Base-by-base conservation (phyloP, 805 yeast genomes). In the Yamadazyma endophytica region DNA sequence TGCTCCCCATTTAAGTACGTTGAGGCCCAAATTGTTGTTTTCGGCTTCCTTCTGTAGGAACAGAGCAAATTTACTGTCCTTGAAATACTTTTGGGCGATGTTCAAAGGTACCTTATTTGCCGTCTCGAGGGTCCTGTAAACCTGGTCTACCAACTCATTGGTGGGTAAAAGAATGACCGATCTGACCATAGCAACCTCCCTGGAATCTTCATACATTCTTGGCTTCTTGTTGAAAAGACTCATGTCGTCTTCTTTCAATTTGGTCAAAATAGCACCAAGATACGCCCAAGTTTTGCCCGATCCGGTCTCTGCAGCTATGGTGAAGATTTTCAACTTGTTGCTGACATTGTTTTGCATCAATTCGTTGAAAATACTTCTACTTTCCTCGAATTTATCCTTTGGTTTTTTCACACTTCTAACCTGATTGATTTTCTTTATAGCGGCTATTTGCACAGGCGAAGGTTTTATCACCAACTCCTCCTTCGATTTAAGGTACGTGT, bases 231-330 rank as follows among this genome's bases (percentile, higher is more conserved):
- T 41, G 39, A 48, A 61, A 2, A 46, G 28, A 6, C 44, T 46
- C 9, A 54, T 36, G 35, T 80, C 79, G 30, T 73, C 76, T 36
- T 79, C 78, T 37, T 77, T 73, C 40, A 89, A 56, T 40, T 74
- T 76, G 28, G 86, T 82, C 22, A 89, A 41, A 21, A 90, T 40
- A 0, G 96, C 89, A 0, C 83, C 77, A 38, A 92, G 51, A 49
- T 89, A 90, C 0, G 97, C 88, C 79, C 95, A 78, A 0, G 98
- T 90, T 52, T 90, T 90, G 6, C 98, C 98, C 0, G 95, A 82
- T 0, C 98, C 98, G 0, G 98, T 90, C 53, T 92, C 97, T 3
- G 97, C 96, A 1, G 97, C 97, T 33, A 90, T 56, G 2, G 92
- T 76, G 63, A 76, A 86, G 1, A 80, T 71, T 42, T 78, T 77